Evolutionary conservation across 176 grass and related monocot genomes (phyloP).

Genomic region (Carex scoparia): DNA sequence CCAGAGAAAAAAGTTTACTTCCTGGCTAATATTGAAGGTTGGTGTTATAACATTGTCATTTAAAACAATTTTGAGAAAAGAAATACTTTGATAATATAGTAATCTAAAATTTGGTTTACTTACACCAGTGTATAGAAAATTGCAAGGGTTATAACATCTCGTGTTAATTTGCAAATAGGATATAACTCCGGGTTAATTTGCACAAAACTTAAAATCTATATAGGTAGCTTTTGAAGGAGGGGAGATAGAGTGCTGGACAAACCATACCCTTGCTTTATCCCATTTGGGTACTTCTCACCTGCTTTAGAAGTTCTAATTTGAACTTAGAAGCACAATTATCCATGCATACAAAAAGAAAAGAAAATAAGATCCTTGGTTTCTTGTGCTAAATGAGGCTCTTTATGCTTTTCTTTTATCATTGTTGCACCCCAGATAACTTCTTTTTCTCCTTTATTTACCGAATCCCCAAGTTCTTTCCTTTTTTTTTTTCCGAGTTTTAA

Average conservation of each 20-base stretch:
- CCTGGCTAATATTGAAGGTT: neutral
- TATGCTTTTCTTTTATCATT: slow-evolving; percentile 38
- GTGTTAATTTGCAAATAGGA: neutral
- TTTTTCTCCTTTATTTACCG: slow-evolving; percentile 25
- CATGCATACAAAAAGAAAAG: slow-evolving; percentile 42
- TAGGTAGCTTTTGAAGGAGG: neutral
- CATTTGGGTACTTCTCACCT: slow-evolving; percentile 22
- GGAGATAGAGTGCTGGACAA: slow-evolving; percentile 16
- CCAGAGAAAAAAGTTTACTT: neutral
- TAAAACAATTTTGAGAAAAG: neutral
- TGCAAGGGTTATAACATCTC: neutral
- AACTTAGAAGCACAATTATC: slow-evolving; percentile 41
- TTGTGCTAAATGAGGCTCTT: slow-evolving; percentile 42
- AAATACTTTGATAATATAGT: neutral
- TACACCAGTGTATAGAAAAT: neutral
- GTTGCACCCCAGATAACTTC: slow-evolving; percentile 17
- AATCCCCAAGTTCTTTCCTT: slow-evolving; percentile 16
- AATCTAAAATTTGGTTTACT: neutral
- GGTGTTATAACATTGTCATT: neutral
- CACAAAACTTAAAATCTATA: slow-evolving; percentile 21
- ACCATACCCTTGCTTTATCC: slow-evolving; percentile 30
- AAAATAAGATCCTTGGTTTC: slow-evolving; percentile 37
- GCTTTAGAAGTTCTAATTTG: slow-evolving; percentile 43
- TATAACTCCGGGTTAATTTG: slow-evolving; percentile 12
- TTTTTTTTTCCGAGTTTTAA: slow-evolving; percentile 31